Evolutionary conservation across 179 eudicot genomes (phyloP).

Genomic region (Corrigiola litoralis): DNA sequence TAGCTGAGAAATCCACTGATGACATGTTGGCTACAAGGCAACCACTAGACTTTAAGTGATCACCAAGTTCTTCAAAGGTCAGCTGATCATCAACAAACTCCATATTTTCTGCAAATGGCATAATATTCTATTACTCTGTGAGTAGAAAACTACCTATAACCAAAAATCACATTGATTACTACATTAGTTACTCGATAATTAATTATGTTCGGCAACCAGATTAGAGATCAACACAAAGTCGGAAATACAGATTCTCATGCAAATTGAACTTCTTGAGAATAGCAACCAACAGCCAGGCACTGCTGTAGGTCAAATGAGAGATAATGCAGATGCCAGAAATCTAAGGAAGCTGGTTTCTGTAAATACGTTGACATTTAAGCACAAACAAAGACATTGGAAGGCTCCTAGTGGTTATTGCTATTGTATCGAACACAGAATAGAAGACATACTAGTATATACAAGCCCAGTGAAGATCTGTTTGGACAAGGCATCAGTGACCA

Average conservation of each 20-base stretch:
- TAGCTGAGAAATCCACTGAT: conserved; percentile 69
- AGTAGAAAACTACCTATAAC: neutral
- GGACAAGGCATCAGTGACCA: conserved; percentile 37
- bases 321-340: neutral
- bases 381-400: neutral
- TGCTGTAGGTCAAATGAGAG: neutral
- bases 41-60: conserved; percentile 63
- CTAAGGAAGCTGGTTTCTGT: neutral
- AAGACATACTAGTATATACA: conserved; percentile 65
- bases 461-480: conserved; percentile 61
- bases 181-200: neutral
- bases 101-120: conserved; percentile 59
- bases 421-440: neutral
- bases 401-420: neutral
- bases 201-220: neutral
- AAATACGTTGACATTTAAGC: neutral
- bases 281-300: neutral
- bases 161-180: neutral
- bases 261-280: neutral
- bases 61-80: conserved; percentile 80
- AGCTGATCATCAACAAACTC: conserved; percentile 87
- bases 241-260: neutral
- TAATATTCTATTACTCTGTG: neutral
- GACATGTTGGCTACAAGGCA: conserved; percentile 84
- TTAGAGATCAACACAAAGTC: neutral